A percentile compares a stretch with the other conserved stretches of the same genome.
Conservation (phyloP, 495 filamentous ascomycete species). For the Tuber aestivum region DNA sequence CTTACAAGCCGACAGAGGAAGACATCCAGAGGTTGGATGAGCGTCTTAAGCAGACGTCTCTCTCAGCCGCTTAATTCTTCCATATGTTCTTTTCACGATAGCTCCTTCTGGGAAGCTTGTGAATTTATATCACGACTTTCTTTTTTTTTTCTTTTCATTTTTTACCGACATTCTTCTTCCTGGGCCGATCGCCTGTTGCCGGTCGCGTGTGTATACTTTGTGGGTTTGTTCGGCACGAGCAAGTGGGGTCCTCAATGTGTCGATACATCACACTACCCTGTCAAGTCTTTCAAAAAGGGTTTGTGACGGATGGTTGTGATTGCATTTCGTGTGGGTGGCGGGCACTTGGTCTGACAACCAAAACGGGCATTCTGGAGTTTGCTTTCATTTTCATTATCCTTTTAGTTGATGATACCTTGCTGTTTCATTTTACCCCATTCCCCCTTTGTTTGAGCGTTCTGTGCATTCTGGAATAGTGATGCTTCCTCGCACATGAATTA, state of each 20-base stretch:
- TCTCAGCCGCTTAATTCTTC: slow-evolving; percentile 22
- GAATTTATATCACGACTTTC: slow-evolving; percentile 17
- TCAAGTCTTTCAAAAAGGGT: background rate
- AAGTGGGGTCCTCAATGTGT: background rate
- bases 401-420: slow-evolving; percentile 22
- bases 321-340: slow-evolving; percentile 19
- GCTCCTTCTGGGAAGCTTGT: slow-evolving; percentile 13
- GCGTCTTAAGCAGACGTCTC: slow-evolving; percentile 32
- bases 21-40: slow-evolving; percentile 40
- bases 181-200: slow-evolving; percentile 9
- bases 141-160: slow-evolving; percentile 14
- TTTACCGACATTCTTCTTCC: slow-evolving; percentile 14
- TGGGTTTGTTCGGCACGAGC: background rate
- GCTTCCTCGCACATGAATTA: slow-evolving; percentile 41
- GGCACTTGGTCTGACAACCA: slow-evolving; percentile 10
- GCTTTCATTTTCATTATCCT: slow-evolving; percentile 29
- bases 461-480: slow-evolving; percentile 42
- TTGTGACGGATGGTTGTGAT: slow-evolving; percentile 8
- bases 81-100: background rate
- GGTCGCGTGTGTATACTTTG: slow-evolving; percentile 2
- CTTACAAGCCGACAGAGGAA: slow-evolving; percentile 35
- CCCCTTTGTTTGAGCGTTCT: slow-evolving; percentile 32
- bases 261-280: slow-evolving; percentile 27
- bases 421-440: slow-evolving; percentile 9
- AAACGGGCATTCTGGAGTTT: slow-evolving; percentile 20